A percentile compares a stretch with the other conserved stretches of the same genome.
Conservation (phyloP, 2,329 filamentous ascomycete species). For the Apiospora pterosperma region DNA sequence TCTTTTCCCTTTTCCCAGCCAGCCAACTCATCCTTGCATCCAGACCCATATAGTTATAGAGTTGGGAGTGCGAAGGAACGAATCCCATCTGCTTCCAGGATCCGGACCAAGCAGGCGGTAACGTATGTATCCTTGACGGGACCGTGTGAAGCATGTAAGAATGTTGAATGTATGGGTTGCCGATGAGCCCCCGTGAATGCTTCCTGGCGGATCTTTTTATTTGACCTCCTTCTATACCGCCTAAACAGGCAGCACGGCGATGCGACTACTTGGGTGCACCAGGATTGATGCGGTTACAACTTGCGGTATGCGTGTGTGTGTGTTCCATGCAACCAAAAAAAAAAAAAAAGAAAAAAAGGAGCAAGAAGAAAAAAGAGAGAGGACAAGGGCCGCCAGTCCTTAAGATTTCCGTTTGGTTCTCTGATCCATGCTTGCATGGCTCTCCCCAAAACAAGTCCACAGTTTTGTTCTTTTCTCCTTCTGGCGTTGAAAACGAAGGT, state of each 20-base stretch:
- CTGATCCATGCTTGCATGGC: slow-evolving; percentile 2
- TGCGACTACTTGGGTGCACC: neutral
- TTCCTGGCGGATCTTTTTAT: neutral
- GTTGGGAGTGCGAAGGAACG: neutral
- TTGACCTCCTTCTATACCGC: neutral
- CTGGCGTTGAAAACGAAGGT: slow-evolving; percentile 3
- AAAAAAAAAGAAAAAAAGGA: too few relatives aligned
- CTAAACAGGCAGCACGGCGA: neutral
- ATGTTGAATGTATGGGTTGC: neutral
- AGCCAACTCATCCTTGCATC: slow-evolving; percentile 2
- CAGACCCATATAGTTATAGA: neutral
- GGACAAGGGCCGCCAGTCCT: neutral
- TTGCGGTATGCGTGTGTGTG: slow-evolving; percentile 1
- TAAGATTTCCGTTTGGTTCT: slow-evolving; percentile 2
- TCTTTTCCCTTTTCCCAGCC: neutral
- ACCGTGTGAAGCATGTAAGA: neutral
- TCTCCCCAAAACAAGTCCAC: slow-evolving; percentile 1
- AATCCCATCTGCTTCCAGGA: neutral
- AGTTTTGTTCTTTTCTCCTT: slow-evolving; percentile 1
- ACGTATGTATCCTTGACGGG: neutral
- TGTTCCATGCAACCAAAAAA: neutral
- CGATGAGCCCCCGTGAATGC: neutral
- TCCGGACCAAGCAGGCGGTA: neutral
- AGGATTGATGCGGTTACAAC: neutral
- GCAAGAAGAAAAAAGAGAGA: neutral